Evolutionary conservation across 1,284 basidiomycete genomes (phyloP).

Genomic region (Stereum hirsutum): DNA sequence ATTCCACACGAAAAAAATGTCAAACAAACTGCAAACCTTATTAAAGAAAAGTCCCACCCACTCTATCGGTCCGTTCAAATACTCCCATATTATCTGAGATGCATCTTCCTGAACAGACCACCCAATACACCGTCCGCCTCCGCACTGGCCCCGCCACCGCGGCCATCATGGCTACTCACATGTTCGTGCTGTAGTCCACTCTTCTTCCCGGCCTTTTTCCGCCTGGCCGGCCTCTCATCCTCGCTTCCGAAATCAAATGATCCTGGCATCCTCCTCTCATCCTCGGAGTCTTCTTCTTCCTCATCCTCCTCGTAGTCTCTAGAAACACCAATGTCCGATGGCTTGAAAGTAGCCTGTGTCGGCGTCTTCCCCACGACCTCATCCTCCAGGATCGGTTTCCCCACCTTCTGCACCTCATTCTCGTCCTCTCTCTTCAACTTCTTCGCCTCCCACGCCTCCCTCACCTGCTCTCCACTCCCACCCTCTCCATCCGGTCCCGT

Average conservation of each 20-base stretch:
- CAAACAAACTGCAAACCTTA: too few species aligned
- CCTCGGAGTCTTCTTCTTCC: conserved; percentile 14
- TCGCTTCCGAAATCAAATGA: not conserved
- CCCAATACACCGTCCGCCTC: too few species aligned
- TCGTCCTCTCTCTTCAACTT: not conserved
- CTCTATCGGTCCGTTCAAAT: too few species aligned
- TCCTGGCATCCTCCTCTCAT: not conserved
- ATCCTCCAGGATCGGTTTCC: not conserved
- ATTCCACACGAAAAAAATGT: too few species aligned
- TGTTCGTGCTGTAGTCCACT: too few species aligned
- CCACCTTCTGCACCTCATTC: not conserved
- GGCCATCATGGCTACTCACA: too few species aligned
- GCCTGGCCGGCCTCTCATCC: too few species aligned
- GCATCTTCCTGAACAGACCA: too few species aligned
- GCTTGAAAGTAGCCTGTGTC: not conserved
- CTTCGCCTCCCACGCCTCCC: not conserved
- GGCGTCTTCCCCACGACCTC: not conserved
- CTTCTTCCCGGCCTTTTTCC: too few species aligned
- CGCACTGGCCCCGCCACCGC: too few species aligned
- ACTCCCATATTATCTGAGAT: too few species aligned
- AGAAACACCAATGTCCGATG: not conserved
- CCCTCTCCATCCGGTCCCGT: conserved; percentile 18
- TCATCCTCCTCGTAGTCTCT: conserved; percentile 12
- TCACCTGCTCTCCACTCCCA: conserved; percentile 15
- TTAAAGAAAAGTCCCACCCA: too few species aligned